Evolutionary conservation across 176 grass and related monocot species (phyloP), one percentile per base, ranked within the genome.

Genomic region (Eleusine indica): DNA sequence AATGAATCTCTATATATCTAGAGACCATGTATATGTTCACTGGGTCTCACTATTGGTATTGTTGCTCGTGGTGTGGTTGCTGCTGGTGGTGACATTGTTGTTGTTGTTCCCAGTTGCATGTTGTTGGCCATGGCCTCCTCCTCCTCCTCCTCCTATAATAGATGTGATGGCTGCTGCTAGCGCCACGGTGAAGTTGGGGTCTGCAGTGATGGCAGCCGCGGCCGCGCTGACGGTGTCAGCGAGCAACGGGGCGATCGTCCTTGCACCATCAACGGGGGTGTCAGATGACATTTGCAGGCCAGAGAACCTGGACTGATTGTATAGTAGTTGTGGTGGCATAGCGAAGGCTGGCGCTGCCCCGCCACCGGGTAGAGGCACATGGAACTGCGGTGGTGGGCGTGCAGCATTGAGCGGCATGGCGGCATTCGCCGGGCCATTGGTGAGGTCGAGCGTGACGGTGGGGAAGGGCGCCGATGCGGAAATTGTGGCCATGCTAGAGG

Each of bases 371-470:
- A 77, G 38, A 1, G 90, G 90, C 19, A 93, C 68, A 5, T 91
- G 86, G 83, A 94, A 91, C 21, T 90, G 94, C 35, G 56, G 65
- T 0, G 56, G 74, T 30, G 85, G 81, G 0, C 86, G 91, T 6
- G 88, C 86, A 40, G 61, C 57, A 52, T 22, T 82, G 58, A 91
- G 83, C 47, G 86, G 1, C 1, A 2, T 15, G 11, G 87, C 85
- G 52, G 51, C 51, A 0, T 43, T 57, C 0, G 80, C 47, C 32
- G 90, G 82, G 3, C 70, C 84, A 14, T 91, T 82, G 9, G 96
- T 98, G 82, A 98, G 93, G 75, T 98, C 96, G 82, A 98, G 85
- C 57, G 93, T 98, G 40, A 98, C 91, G 4, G 96, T 98, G 14
- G 93, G 96, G 77, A 98, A 98, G 0, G 96, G 91, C 15, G 96